Base-by-base conservation (phyloP, 2,329 filamentous ascomycete species). In the Camillea tinctor region DNA sequence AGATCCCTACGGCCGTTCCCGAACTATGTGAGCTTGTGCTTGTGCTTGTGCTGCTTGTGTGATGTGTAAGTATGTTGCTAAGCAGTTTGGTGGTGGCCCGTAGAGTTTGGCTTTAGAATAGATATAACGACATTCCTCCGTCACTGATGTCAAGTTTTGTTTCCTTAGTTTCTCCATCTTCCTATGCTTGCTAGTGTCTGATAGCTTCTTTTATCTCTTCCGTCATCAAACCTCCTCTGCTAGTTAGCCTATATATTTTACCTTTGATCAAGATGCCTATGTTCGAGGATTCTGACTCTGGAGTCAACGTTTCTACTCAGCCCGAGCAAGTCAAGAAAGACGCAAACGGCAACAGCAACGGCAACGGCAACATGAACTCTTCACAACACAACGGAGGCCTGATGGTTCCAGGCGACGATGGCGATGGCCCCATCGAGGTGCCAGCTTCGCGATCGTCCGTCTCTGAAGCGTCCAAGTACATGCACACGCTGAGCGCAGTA, bases 401-500 rank as follows among this genome's bases (percentile, higher is more conserved):
- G 40, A 65, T 74, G 55, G 77, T 81, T 58, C 81, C 82, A 30
- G 75, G 75, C 50, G 79, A 80, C 23, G 66, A 75, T 52, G 76
- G 72, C 19, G 70, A 80, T 61, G 81, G 81, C 57, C 79, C 86
- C 50, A 84, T 92, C 69, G 89, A 92, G 76, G 81, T 92, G 52
- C 88, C 89, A 49, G 88, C 89, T 22, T 84, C 87, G 58, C 79
- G 87, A 66, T 89, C 86, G 57, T 84, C 87, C 57, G 84, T 90
- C 64, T 87, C 88, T 30, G 87, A 92, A 76, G 85, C 85, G 23
- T 77, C 83, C 51, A 80, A 83, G 66, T 88, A 88, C 76, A 91
- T 92, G 88, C 89, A 92, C 81, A 87, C 84, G 69, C 79, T 92
- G 69, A 90, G 86, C 69, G 77, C 88, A 52, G 79, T 83, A 15